Conservation (phyloP, 441 rosid species). For the Adansonia rubrostipa region DNA sequence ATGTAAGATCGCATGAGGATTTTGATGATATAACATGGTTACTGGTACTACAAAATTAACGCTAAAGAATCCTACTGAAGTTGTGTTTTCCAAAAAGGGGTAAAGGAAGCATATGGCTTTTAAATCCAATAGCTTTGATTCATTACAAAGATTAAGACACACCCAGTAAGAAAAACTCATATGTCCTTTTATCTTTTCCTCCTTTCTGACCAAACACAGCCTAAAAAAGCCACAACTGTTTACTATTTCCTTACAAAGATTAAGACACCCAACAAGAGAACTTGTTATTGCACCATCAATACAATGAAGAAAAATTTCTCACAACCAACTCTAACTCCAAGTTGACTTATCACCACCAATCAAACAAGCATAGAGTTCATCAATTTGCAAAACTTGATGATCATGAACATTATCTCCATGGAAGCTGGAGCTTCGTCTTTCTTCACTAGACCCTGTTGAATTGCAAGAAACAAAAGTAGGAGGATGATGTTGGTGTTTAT, state of each 20-base stretch:
- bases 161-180: neutral
- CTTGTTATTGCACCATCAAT: constrained; percentile 4
- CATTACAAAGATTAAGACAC: too few species aligned
- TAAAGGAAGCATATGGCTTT: neutral
- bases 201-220: neutral
- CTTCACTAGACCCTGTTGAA: constrained; percentile 29
- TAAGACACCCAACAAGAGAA: constrained; percentile 10
- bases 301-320: neutral
- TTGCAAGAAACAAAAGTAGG: neutral
- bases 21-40: neutral
- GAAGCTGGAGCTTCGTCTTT: constrained; percentile 37
- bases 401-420: constrained; percentile 25
- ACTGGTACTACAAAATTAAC: neutral
- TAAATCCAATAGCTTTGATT: neutral
- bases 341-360: constrained; percentile 46
- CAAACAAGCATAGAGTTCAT: constrained; percentile 71
- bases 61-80: neutral
- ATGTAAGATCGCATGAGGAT: neutral
- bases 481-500: neutral
- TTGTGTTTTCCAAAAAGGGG: neutral
- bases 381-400: constrained; percentile 52
- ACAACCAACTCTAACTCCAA: constrained; percentile 11
- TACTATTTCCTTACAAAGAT: constrained; percentile 6
- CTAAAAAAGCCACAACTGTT: neutral
- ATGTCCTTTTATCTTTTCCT: neutral